Evolutionary conservation across 768 basidiomycete genomes (phyloP).

Genomic region (Leccinum incarnatum): DNA sequence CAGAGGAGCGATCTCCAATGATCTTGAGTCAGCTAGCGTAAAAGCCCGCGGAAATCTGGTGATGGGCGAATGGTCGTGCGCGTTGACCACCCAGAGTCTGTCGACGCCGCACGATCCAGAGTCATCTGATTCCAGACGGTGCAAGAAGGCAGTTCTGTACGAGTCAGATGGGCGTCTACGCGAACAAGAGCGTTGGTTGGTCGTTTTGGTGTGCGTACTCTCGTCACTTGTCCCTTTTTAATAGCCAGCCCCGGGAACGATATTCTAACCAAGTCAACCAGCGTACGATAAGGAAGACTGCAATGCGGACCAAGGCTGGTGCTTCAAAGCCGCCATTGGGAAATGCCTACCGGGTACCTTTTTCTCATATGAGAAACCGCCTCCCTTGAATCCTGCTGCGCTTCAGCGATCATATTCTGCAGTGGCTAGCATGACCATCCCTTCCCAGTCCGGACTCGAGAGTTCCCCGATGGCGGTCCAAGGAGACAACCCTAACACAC

Average conservation of each 20-base stretch:
- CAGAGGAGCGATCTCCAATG: constrained; percentile 12
- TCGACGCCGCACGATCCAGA: constrained; percentile 43
- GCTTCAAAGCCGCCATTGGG: constrained; percentile 60
- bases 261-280: constrained; percentile 18
- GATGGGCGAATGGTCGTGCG: constrained; percentile 53
- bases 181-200: constrained; percentile 59
- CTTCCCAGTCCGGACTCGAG: constrained; percentile 11
- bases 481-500: background rate
- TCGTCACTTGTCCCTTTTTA: background rate
- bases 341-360: constrained; percentile 56
- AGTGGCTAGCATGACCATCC: constrained; percentile 12
- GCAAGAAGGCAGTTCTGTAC: constrained; percentile 53
- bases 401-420: constrained; percentile 22
- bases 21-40: constrained; percentile 23
- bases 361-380: constrained; percentile 44
- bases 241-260: background rate
- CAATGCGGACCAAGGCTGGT: constrained; percentile 61
- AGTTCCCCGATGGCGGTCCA: background rate
- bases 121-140: constrained; percentile 1
- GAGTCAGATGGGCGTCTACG: constrained; percentile 57
- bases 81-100: constrained; percentile 48
- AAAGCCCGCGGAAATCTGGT: constrained; percentile 42
- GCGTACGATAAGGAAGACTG: constrained; percentile 65
- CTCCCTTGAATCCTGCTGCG: constrained; percentile 18
- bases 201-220: constrained; percentile 60